These are phyloP conservation scores for Populus alba DNA, from an alignment of 345 rosid genomes.

Conservation along the genomic window DNA sequence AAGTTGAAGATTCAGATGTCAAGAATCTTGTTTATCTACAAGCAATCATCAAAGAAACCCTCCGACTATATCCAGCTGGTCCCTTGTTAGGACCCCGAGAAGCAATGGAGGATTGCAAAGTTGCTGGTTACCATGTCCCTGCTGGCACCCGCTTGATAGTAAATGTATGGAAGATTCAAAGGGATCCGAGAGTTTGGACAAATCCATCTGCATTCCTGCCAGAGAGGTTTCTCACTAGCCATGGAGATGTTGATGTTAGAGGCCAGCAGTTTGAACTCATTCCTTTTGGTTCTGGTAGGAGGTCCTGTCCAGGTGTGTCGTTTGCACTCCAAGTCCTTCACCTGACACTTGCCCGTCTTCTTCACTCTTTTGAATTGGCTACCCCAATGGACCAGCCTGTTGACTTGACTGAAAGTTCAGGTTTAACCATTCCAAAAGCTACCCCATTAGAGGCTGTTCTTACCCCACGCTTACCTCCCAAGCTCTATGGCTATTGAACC, in stretches of 20 bases:
- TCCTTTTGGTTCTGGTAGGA: conserved; percentile 13
- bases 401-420: conserved; percentile 8
- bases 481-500: not conserved
- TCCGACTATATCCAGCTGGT: conserved; percentile 54
- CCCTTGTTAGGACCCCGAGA: conserved; percentile 49
- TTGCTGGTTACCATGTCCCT: conserved; percentile 42
- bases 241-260: conserved; percentile 1
- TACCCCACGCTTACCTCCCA: conserved; percentile 1
- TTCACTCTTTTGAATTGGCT: conserved; percentile 6
- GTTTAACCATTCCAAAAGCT: not conserved
- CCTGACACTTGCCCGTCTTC: conserved; percentile 7
- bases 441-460: conserved; percentile 6
- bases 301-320: conserved; percentile 9
- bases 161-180: conserved; percentile 55
- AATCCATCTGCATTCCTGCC: conserved; percentile 1
- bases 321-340: conserved; percentile 11
- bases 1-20: conserved; percentile 50
- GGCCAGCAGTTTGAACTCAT: conserved; percentile 9
- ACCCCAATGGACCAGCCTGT: not conserved
- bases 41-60: conserved; percentile 60
- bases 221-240: conserved; percentile 2
- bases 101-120: conserved; percentile 45
- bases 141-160: conserved; percentile 49
- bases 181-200: conserved; percentile 7
- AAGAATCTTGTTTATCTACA: conserved; percentile 47